Conservation (phyloP, 2,329 filamentous ascomycete genomes). For the Magnaporthiopsis rhizophila region DNA sequence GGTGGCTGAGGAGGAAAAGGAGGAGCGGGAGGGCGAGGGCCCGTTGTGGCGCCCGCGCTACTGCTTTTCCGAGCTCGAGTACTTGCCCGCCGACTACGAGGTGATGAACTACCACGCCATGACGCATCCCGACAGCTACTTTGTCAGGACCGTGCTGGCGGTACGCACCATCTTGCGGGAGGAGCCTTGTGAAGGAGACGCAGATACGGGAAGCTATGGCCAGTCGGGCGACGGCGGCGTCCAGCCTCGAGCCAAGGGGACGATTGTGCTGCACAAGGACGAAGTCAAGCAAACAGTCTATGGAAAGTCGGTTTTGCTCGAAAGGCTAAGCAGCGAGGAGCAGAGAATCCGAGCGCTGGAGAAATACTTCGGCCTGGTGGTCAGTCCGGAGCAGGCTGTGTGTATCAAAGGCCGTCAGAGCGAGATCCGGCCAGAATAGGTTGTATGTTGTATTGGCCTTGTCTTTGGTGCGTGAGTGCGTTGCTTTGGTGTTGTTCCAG, state of each 20-base stretch:
- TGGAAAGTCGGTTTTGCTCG: constrained; percentile 31
- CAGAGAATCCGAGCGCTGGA: constrained; percentile 41
- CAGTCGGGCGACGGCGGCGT: no score
- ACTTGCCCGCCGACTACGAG: constrained; percentile 36
- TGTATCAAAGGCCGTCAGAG: constrained; percentile 35
- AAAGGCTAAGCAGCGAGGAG: constrained; percentile 35
- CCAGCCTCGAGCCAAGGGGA: constrained; percentile 20
- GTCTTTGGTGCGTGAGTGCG: no score
- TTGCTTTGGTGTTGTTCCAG: no score
- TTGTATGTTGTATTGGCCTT: no score
- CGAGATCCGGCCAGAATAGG: constrained; percentile 11
- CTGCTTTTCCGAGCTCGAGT: constrained; percentile 42
- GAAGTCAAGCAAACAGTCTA: constrained; percentile 34
- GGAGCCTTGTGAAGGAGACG: constrained; percentile 8
- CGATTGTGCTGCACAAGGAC: constrained; percentile 33
- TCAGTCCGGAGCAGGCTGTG: constrained; percentile 35
- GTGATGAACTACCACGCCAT: constrained; percentile 35
- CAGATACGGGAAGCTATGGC: constrained; percentile 3
- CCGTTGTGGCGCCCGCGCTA: constrained; percentile 38
- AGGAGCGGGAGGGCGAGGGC: constrained; percentile 14
- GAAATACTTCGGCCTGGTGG: constrained; percentile 39
- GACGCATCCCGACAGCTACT: constrained; percentile 27
- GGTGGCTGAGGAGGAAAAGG: background rate
- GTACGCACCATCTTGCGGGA: constrained; percentile 21
- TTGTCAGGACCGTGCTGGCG: constrained; percentile 29